Evolutionary conservation across 2,329 filamentous ascomycete genomes (phyloP), one percentile per base, ranked within the genome.

Genomic region (Penicillium griseofulvum): DNA sequence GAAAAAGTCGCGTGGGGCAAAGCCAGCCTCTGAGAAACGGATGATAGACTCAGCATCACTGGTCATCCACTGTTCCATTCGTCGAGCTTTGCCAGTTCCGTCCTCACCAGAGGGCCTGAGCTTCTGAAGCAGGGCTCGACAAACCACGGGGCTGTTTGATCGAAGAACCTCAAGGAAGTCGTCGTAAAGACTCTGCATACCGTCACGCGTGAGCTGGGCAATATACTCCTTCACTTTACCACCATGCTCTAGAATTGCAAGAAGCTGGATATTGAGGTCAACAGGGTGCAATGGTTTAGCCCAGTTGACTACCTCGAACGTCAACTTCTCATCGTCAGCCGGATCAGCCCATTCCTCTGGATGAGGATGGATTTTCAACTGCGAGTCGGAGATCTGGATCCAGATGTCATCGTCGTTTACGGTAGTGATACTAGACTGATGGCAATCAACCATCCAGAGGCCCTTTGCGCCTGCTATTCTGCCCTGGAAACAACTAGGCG

Each of bases 401-500:
- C 82, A 85, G 10, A 76, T 69, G 2, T 69, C 67, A 22, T 72
- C 64, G 12, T 43, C 48, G 6, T 33, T 41, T 22, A 53, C 39
- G 17, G 61, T 12, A 43, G 51, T 19, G 36, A 58, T 51, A 16
- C 54, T 51, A 8, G 67, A 74, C 63, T 54, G 69, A 61, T 72
- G 66, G 4, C 68, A 70, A 52, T 80, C 81, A 1, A 84, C 73
- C 67, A 83, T 81, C 84, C 84, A 86, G 5, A 87, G 62, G 1
- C 84, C 84, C 67, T 87, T 87, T 0, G 82, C 81, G 1, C 84
- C 83, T 17, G 76, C 78, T 53, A 86, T 83, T 5, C 84, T 75
- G 9, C 74, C 83, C 68, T 87, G 84, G 26, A 83, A 81, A 3
- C 72, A 76, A 51, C 80, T 80, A 0, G 82, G 83, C 0, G 79